A percentile compares a stretch with the other conserved stretches of the same genome.
Conservation (phyloP, 768 basidiomycete species). For the Boletus tomentosulus region DNA sequence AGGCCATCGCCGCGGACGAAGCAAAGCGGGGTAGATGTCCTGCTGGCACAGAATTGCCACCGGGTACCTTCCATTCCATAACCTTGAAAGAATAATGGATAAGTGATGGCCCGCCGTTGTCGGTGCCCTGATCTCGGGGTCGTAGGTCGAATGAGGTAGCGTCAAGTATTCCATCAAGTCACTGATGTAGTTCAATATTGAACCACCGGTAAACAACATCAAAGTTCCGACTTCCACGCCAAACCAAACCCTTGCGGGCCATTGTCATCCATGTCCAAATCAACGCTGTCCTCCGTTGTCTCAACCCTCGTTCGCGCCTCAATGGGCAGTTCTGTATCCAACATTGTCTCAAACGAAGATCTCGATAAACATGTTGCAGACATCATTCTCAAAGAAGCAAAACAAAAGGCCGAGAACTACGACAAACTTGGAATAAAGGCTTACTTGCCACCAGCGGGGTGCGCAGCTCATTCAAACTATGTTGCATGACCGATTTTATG, state of each 20-base stretch:
- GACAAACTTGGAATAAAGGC: slow-evolving; percentile 73
- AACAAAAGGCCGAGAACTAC: slow-evolving; percentile 83
- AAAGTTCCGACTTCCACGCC: slow-evolving; percentile 7
- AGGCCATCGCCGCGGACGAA: not conserved
- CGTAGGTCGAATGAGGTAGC: too few relatives aligned
- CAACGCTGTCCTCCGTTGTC: slow-evolving; percentile 79
- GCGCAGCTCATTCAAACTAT: slow-evolving; percentile 33
- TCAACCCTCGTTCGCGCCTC: slow-evolving; percentile 75
- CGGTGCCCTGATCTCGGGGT: not conserved
- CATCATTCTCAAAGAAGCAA: slow-evolving; percentile 88
- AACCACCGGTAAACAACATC: slow-evolving; percentile 15
- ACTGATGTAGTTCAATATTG: too few relatives aligned
- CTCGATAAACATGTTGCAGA: slow-evolving; percentile 91
- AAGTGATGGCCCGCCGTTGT: not conserved
- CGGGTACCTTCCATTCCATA: not conserved
- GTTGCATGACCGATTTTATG: not conserved
- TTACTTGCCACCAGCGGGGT: slow-evolving; percentile 56
- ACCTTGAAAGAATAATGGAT: not conserved
- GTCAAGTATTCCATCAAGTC: too few relatives aligned
- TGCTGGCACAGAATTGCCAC: not conserved
- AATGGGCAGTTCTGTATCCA: slow-evolving; percentile 62
- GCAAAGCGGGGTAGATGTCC: not conserved
- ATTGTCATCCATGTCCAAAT: slow-evolving; percentile 34
- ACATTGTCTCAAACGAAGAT: slow-evolving; percentile 70
- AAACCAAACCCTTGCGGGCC: slow-evolving; percentile 4